Percentiles rank a stretch among this genome's conserved stretches.
Conservation (phyloP, 2,329 filamentous ascomycete species). For the Elsinoe batatas region DNA sequence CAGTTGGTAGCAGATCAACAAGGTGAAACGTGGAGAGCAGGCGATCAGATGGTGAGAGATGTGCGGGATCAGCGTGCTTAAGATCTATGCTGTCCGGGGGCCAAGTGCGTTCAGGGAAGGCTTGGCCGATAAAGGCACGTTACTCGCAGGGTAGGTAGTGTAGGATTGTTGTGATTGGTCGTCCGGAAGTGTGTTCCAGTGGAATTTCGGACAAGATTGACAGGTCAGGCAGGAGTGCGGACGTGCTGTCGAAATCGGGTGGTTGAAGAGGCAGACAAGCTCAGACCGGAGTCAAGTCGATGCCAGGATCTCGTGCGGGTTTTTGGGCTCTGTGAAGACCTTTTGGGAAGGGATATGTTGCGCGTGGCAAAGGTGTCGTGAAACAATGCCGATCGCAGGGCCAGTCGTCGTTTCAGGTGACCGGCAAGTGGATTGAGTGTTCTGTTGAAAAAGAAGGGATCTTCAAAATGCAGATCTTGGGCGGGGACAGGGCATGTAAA, state of each 20-base stretch:
- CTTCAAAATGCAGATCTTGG: conserved; percentile 12
- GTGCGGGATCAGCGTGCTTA: conserved; percentile 42
- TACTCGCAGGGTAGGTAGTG: background rate
- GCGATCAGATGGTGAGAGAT: conserved; percentile 35
- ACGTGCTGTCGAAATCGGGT: conserved; percentile 5
- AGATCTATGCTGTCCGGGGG: conserved; percentile 20
- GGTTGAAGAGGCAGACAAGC: conserved; percentile 5
- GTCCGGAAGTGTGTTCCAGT: background rate
- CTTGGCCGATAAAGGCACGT: conserved; percentile 12
- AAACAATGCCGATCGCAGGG: conserved; percentile 11
- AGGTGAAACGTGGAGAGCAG: conserved; percentile 35
- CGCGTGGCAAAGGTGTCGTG: conserved; percentile 7
- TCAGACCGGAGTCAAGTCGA: conserved; percentile 11
- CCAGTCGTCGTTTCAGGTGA: conserved; percentile 12
- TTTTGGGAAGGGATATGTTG: conserved; percentile 4
- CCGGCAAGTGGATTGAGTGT: conserved; percentile 11
- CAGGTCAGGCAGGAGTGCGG: conserved; percentile 9
- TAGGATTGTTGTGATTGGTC: background rate
- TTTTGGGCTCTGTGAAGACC: conserved; percentile 8
- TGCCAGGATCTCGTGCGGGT: background rate
- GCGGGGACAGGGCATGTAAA: conserved; percentile 11
- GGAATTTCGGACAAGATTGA: background rate
- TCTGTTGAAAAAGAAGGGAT: conserved; percentile 13
- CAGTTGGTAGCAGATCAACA: conserved; percentile 15
- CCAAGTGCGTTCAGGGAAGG: conserved; percentile 7